A percentile compares a stretch with the other conserved stretches of the same genome.
These are phyloP conservation scores for Debaryomyces coudertii DNA, from an alignment of 1,139 yeast species.

Conservation along the genomic window DNA sequence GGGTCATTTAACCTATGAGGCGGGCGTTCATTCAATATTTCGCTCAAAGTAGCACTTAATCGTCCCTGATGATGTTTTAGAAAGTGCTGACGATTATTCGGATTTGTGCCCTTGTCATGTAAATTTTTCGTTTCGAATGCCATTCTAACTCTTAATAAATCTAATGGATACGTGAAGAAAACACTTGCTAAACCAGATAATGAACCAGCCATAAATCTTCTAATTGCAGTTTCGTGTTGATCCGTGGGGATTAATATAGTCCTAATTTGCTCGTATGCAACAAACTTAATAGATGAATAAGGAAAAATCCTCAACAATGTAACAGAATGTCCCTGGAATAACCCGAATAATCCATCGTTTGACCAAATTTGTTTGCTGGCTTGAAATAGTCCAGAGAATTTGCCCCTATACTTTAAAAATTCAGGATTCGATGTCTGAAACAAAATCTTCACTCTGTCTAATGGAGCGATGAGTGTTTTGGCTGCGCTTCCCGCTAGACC, in stretches of 20 bases:
- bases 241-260: constrained; percentile 75
- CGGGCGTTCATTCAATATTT: constrained; percentile 68
- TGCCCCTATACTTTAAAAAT: constrained; percentile 77
- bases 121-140: constrained; percentile 77
- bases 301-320: constrained; percentile 91
- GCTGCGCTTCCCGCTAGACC: constrained; percentile 97
- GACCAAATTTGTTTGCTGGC: constrained; percentile 72
- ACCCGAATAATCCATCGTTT: constrained; percentile 77
- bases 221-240: constrained; percentile 71
- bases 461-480: constrained; percentile 91
- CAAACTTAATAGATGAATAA: constrained; percentile 95
- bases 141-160: constrained; percentile 83
- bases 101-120: constrained; percentile 22
- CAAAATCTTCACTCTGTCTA: constrained; percentile 90
- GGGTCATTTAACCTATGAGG: constrained; percentile 43
- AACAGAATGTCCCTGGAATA: constrained; percentile 95
- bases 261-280: constrained; percentile 94
- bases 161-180: constrained; percentile 89
- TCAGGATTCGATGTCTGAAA: constrained; percentile 96
- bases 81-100: constrained; percentile 20
- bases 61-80: constrained; percentile 49
- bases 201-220: constrained; percentile 88
- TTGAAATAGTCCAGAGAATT: constrained; percentile 69
- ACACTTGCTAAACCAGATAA: constrained; percentile 87
- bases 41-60: constrained; percentile 53